A percentile compares a stretch with the other conserved stretches of the same genome.
Evolutionary conservation across 2,329 filamentous ascomycete genomes (phyloP).

Genomic region (Fusarium longipes): DNA sequence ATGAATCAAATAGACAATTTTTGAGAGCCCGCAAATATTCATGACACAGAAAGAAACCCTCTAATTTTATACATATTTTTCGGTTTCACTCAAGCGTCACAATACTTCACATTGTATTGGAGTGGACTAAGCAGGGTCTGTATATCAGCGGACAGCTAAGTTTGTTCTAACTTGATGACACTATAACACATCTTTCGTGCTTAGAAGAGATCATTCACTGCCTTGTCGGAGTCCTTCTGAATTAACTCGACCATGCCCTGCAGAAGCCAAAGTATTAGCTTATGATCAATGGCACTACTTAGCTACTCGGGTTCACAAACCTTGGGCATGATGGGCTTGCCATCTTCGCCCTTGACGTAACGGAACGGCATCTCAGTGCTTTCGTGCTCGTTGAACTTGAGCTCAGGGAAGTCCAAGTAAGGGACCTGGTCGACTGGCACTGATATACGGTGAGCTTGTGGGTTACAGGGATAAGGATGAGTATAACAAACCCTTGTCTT

Average conservation of each 20-base stretch:
- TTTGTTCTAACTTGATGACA: neutral
- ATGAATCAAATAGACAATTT: neutral
- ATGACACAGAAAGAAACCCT: neutral
- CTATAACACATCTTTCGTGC: neutral
- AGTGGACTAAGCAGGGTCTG: neutral
- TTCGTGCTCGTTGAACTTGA: slow-evolving; percentile 90
- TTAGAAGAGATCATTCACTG: slow-evolving; percentile 85
- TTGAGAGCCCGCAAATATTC: neutral
- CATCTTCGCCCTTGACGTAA: slow-evolving; percentile 82
- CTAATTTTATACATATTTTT: no score
- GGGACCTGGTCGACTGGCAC: slow-evolving; percentile 81
- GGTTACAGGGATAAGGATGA: neutral
- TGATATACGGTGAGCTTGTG: slow-evolving; percentile 52
- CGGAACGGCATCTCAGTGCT: slow-evolving; percentile 98
- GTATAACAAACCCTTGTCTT: slow-evolving; percentile 75
- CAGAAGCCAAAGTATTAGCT: slow-evolving; percentile 37
- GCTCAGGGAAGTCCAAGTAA: slow-evolving; percentile 89
- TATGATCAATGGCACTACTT: neutral
- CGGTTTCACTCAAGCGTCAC: neutral
- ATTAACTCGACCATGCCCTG: slow-evolving; percentile 97
- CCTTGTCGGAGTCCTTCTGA: slow-evolving; percentile 92
- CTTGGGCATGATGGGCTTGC: slow-evolving; percentile 89
- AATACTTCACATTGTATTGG: neutral
- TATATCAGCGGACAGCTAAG: neutral
- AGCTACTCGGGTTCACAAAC: slow-evolving; percentile 57